Conservation (phyloP, 345 rosid species). For the Eucalyptus pumila region DNA sequence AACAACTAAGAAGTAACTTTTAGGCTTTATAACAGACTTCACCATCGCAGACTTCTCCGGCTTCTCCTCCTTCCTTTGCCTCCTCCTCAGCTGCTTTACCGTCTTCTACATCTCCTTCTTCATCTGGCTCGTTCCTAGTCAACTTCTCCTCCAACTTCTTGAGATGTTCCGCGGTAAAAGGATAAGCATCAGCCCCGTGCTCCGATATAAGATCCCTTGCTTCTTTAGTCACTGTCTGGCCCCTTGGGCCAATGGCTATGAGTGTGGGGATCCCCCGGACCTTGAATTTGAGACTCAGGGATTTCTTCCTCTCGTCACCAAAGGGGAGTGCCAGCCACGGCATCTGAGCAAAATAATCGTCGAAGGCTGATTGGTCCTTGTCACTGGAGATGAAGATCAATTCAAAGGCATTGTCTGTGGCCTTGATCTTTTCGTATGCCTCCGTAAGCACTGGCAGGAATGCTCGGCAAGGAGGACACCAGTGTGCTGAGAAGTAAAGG, state of each 20-base stretch:
- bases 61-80: not conserved
- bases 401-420: slow-evolving; percentile 12
- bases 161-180: slow-evolving; percentile 12
- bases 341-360: slow-evolving; percentile 13
- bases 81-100: not conserved
- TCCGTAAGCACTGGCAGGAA: slow-evolving; percentile 19
- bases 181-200: slow-evolving; percentile 28
- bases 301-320: slow-evolving; percentile 14
- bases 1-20: not conserved
- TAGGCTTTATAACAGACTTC: not conserved
- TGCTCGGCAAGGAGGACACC: slow-evolving; percentile 31
- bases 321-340: slow-evolving; percentile 38
- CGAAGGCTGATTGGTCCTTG: slow-evolving; percentile 16
- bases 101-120: not conserved
- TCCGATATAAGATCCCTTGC: slow-evolving; percentile 4
- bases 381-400: slow-evolving; percentile 30
- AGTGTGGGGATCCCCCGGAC: slow-evolving; percentile 19
- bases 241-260: slow-evolving; percentile 23
- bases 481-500: slow-evolving; percentile 32
- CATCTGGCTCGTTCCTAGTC: not conserved
- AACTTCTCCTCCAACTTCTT: slow-evolving; percentile 4
- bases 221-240: slow-evolving; percentile 11
- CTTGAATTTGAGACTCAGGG: slow-evolving; percentile 19
- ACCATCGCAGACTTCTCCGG: slow-evolving; percentile 10
- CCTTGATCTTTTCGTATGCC: slow-evolving; percentile 18